Percentiles rank a stretch among this genome's conserved stretches.
Evolutionary conservation across 2,329 filamentous ascomycete genomes (phyloP).

Genomic region (Trichoderma sp.): DNA sequence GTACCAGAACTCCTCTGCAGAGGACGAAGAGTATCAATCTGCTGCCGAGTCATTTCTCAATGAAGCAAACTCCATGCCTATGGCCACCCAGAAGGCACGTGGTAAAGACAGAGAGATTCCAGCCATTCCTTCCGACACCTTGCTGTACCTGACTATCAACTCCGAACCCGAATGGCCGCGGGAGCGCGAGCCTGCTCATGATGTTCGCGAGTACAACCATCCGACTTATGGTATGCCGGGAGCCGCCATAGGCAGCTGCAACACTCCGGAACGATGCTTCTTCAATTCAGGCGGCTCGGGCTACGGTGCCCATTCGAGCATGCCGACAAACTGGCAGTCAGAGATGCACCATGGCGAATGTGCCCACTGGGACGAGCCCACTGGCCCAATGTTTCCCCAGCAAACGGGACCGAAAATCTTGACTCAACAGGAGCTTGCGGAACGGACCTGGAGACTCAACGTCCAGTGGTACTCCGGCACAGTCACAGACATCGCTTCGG

Average conservation of each 20-base stretch:
- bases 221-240: background rate
- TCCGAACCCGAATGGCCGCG: background rate
- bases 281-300: background rate
- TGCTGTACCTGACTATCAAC: slow-evolving; percentile 14
- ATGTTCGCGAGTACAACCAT: background rate
- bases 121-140: background rate
- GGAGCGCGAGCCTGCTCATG: background rate
- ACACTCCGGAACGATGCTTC: background rate
- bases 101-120: background rate
- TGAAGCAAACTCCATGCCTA: slow-evolving; percentile 37
- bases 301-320: too few relatives aligned
- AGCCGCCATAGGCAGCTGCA: background rate
- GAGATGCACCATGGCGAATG: background rate
- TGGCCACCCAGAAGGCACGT: background rate
- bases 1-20: background rate
- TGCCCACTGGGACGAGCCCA: background rate
- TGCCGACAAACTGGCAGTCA: background rate
- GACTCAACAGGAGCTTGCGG: slow-evolving; percentile 33
- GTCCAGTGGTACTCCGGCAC: slow-evolving; percentile 27
- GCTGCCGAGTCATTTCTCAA: slow-evolving; percentile 44
- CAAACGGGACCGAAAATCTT: slow-evolving; percentile 31
- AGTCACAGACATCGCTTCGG: background rate
- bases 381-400: slow-evolving; percentile 2
- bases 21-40: slow-evolving; percentile 31
- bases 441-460: slow-evolving; percentile 19